Evolutionary conservation across 148 eudicot species (phyloP), one percentile per base, ranked within the genome.

Genomic region (Fagopyrum tataricum): DNA sequence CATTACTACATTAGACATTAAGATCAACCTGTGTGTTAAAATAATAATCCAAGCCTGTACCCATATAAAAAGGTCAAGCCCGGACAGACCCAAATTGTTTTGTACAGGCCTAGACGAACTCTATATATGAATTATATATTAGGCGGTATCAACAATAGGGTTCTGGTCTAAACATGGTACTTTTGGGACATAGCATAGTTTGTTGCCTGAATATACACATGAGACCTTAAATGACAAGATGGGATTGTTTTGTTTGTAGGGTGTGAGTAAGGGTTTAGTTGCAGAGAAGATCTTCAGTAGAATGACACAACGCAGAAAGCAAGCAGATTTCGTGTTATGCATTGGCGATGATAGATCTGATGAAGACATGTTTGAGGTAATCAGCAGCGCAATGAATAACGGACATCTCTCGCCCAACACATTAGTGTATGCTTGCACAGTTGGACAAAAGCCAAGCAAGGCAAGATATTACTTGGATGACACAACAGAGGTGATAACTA

Each of bases 291-390:
- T 83, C 73, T 83, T 83, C 73, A 70, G 74, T 51, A 70, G 79
- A 67, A 80, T 83, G 86, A 74, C 76, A 1, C 81, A 78, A 26
- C 75, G 46, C n/a, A 81, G 79, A 75, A 80, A 44, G 69, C 81
- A 76, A 31, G 86, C 86, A 26, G 86, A 83, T 76, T 83, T 83
- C 67, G 84, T 83, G 26, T 76, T 83, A 21, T 83, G 86, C 52
- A 72, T 83, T n/a, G 86, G 86, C 10, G 86, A 83, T 66, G 86
- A 83, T 69, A 73, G 86, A 71, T 83, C 86, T 6, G 86, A 83
- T 44, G 86, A 83, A 70, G 86, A 83, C 71, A 83, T 83, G 86
- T 83, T 83, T 81, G 84, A 83, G 79, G 76, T 73, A 69, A 83
- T 83, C 56, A 79, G 78, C 56, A 67, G 73, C 67, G 81, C 86